Conservation (phyloP, 2,329 filamentous ascomycete genomes). For the Clarireedia sp. region DNA sequence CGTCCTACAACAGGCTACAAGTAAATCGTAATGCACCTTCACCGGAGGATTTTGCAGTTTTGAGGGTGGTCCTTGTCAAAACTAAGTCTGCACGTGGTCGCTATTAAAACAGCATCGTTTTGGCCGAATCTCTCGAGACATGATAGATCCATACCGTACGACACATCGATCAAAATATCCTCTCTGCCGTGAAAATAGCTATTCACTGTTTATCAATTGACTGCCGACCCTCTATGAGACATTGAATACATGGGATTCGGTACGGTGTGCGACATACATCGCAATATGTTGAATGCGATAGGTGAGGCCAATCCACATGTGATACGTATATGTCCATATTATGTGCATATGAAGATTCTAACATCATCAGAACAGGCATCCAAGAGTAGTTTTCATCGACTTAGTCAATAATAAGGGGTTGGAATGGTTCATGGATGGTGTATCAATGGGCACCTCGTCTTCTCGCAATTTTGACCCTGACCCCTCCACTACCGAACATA, state of each 20-base stretch:
- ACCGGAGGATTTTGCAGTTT: not conserved
- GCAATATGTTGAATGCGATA: conserved; percentile 25
- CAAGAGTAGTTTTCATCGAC: conserved; percentile 8
- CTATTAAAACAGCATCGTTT: conserved; percentile 13
- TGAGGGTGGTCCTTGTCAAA: conserved; percentile 4
- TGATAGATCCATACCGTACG: conserved; percentile 24
- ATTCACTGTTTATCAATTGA: conserved; percentile 5
- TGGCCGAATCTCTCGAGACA: conserved; percentile 16
- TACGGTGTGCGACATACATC: conserved; percentile 13
- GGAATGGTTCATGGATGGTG: conserved; percentile 17
- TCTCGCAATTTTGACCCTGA: conserved; percentile 17
- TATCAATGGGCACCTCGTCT: conserved; percentile 26
- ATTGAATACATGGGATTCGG: conserved; percentile 1
- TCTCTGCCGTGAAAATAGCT: conserved; percentile 4
- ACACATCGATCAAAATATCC: conserved; percentile 17
- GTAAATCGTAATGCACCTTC: too few relatives aligned
- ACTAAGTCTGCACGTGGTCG: conserved; percentile 20
- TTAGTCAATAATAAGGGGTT: conserved; percentile 10
- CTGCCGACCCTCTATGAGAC: not conserved
- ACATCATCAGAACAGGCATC: conserved; percentile 16
- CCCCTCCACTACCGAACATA: conserved; percentile 15
- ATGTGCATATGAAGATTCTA: conserved; percentile 19
- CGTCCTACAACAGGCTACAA: too few relatives aligned
- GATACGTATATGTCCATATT: conserved; percentile 23
- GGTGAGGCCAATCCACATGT: conserved; percentile 29